Evolutionary conservation across 768 basidiomycete genomes (phyloP).

Genomic region (Tricholoma saponaceum): DNA sequence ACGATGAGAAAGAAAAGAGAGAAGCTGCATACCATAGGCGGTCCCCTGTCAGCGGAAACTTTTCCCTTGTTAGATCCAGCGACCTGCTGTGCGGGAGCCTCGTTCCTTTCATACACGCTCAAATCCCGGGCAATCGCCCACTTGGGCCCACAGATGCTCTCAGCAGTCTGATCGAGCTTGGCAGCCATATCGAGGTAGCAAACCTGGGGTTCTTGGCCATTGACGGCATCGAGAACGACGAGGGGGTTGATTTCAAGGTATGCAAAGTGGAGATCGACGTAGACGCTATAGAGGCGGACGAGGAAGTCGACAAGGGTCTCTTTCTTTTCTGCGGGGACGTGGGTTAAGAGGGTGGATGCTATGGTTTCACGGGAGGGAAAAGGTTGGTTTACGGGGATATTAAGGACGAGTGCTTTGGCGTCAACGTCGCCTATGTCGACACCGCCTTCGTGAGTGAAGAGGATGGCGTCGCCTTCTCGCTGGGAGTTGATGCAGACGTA

Average conservation of each 20-base stretch:
- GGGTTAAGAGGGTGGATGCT: constrained; percentile 68
- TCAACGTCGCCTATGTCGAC: constrained; percentile 99
- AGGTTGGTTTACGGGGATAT: constrained; percentile 64
- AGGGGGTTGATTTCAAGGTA: constrained; percentile 99
- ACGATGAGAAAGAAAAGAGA: constrained; percentile 1
- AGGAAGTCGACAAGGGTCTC: constrained; percentile 95
- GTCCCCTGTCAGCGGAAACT: constrained; percentile 87
- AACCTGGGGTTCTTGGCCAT: constrained; percentile 67
- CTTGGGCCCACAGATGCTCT: constrained; percentile 96
- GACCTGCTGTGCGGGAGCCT: constrained; percentile 35
- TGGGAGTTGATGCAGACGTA: constrained; percentile 98
- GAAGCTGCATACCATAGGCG: constrained; percentile 74
- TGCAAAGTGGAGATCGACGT: constrained; percentile 98
- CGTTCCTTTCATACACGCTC: constrained; percentile 56
- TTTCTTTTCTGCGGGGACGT: constrained; percentile 83
- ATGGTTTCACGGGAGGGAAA: constrained; percentile 86
- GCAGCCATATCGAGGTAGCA: constrained; percentile 99
- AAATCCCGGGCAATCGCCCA: constrained; percentile 97
- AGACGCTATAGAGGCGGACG: constrained; percentile 91
- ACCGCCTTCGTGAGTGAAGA: constrained; percentile 99
- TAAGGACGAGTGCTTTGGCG: constrained; percentile 89
- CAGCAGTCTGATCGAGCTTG: constrained; percentile 98
- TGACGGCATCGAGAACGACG: constrained; percentile 82
- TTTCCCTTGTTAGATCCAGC: constrained; percentile 41
- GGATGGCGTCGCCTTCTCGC: constrained; percentile 92